These are phyloP conservation scores for Calonectria hawksworthii DNA, from an alignment of 2,329 filamentous ascomycete species.

Conservation along the genomic window DNA sequence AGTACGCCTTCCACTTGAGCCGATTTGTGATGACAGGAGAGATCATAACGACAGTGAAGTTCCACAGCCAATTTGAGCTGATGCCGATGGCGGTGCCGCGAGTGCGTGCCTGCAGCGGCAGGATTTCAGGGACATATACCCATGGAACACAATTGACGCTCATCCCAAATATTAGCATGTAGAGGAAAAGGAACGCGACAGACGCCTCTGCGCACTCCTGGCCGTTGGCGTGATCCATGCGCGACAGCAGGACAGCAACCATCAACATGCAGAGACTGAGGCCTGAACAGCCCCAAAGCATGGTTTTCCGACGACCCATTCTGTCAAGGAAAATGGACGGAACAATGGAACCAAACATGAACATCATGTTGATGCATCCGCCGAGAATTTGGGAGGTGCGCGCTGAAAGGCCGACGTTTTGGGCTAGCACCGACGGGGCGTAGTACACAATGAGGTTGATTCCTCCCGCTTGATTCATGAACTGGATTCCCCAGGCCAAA, in stretches of 20 bases:
- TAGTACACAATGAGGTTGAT: not conserved
- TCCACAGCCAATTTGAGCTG: not conserved
- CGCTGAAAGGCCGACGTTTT: not conserved
- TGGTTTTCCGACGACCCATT: not conserved
- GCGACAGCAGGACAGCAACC: not conserved
- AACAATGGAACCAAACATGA: not conserved
- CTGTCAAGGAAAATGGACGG: not conserved
- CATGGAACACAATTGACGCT: not conserved
- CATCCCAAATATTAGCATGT: not conserved
- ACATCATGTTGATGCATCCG: slow-evolving; percentile 2
- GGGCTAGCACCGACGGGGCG: not conserved
- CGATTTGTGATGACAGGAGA: not conserved
- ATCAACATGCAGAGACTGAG: not conserved
- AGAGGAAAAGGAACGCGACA: not conserved
- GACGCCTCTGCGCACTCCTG: not conserved
- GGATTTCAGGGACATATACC: not conserved
- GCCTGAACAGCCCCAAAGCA: not conserved
- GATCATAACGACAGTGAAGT: not conserved
- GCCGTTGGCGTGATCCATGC: not conserved
- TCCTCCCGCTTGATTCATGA: not conserved
- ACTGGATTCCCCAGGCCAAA: not conserved
- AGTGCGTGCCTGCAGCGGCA: not conserved
- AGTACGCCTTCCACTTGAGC: not conserved
- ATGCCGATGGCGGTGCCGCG: not conserved
- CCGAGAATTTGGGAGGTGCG: not conserved